A percentile compares a stretch with the other conserved stretches of the same genome.
These are phyloP conservation scores for Botrytis hyacinthi DNA, from an alignment of 2,329 filamentous ascomycete species.

Conservation along the genomic window DNA sequence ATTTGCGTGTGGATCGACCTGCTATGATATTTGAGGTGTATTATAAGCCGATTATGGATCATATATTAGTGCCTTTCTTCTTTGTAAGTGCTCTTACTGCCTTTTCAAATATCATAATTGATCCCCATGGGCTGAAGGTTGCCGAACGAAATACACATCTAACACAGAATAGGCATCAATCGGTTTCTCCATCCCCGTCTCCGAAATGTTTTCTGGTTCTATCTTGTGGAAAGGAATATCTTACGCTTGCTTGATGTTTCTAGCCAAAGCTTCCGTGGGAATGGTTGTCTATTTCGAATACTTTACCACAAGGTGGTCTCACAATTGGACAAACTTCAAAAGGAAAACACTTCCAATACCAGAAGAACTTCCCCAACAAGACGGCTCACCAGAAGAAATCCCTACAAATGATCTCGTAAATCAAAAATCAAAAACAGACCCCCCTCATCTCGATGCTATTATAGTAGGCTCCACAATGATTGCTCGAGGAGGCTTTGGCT, in stretches of 20 bases:
- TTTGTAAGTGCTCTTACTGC: conserved; percentile 49
- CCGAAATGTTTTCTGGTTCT: not conserved
- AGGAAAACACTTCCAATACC: not conserved
- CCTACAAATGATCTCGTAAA: not conserved
- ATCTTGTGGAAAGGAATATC: conserved; percentile 63
- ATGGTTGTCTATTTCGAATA: conserved; percentile 35
- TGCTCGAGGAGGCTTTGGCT: conserved; percentile 74
- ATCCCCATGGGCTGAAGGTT: not conserved
- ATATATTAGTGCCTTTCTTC: conserved; percentile 57
- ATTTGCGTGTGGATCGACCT: conserved; percentile 7
- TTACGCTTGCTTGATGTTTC: conserved; percentile 44
- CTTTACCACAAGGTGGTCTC: conserved; percentile 2
- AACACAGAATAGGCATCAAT: conserved; percentile 9
- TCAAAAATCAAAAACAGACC: not conserved
- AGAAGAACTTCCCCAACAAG: not conserved
- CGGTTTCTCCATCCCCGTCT: conserved; percentile 17
- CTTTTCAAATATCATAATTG: too few species aligned
- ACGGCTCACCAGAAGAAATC: not conserved
- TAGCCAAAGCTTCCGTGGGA: conserved; percentile 52
- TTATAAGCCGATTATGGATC: conserved; percentile 36
- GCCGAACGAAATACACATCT: not conserved
- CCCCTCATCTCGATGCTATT: conserved; percentile 26
- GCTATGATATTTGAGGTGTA: conserved; percentile 33
- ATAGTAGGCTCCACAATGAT: conserved; percentile 57
- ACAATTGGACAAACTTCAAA: not conserved